These are phyloP conservation scores for Claviceps maximensis DNA, from an alignment of 2,329 filamentous ascomycete genomes.

Conservation along the genomic window DNA sequence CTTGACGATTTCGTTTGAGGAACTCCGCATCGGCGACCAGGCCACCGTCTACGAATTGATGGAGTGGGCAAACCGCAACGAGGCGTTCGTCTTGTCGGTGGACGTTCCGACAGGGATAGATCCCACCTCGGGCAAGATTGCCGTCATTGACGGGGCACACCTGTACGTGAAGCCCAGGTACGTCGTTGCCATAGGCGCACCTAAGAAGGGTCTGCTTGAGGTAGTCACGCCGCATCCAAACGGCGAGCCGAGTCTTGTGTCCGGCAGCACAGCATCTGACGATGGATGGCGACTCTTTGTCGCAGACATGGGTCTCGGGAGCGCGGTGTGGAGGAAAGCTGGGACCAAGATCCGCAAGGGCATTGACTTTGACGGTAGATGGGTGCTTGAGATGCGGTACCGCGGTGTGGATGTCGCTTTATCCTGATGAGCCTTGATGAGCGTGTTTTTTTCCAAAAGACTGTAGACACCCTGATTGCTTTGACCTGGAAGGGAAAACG, in stretches of 20 bases:
- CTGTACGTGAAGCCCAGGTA: conserved; percentile 72
- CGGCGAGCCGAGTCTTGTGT: conserved; percentile 18
- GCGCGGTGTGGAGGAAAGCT: conserved; percentile 73
- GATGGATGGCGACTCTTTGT: conserved; percentile 69
- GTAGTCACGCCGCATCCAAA: conserved; percentile 47
- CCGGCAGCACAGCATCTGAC: conserved; percentile 24
- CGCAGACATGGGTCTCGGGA: conserved; percentile 74
- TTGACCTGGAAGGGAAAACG: neutral
- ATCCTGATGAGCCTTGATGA: conserved; percentile 5
- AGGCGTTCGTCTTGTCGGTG: conserved; percentile 72
- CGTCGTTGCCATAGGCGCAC: conserved; percentile 74
- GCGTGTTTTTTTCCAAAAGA: neutral
- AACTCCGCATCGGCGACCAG: conserved; percentile 70
- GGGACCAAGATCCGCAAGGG: conserved; percentile 70
- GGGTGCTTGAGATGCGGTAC: conserved; percentile 62
- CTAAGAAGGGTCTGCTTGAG: conserved; percentile 71
- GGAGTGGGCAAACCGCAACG: conserved; percentile 83
- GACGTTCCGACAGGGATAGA: conserved; percentile 85
- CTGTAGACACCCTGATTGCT: neutral
- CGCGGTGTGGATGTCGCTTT: conserved; percentile 21
- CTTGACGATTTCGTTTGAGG: conserved; percentile 77
- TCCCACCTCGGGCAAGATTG: conserved; percentile 56
- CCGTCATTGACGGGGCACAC: conserved; percentile 57
- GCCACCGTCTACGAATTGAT: conserved; percentile 79
- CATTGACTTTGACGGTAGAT: conserved; percentile 76